A percentile compares a stretch with the other conserved stretches of the same genome.
phyloP scores from a whole-genome alignment of 306 rosid genomes.

The Rosa persica region DNA sequence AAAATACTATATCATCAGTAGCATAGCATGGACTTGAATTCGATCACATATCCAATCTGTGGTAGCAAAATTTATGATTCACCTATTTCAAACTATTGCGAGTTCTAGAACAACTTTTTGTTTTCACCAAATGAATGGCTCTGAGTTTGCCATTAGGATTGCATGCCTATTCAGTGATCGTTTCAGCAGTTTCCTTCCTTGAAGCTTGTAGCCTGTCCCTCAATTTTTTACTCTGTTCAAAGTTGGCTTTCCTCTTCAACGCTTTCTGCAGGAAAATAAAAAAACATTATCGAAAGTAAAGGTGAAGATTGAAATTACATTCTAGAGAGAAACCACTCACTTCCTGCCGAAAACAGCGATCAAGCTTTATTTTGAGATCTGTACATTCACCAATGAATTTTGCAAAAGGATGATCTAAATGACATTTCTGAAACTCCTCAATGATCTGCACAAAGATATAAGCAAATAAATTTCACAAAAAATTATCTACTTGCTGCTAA shows the following conservation, averaged over 20 bases:
- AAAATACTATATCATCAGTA: too few relatives aligned
- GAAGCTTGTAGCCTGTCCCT: constrained; percentile 63
- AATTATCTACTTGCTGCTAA: neutral
- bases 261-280: constrained; percentile 61
- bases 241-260: constrained; percentile 88
- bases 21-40: neutral
- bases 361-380: constrained; percentile 81
- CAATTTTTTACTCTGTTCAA: constrained; percentile 80
- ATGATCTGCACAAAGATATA: constrained; percentile 47
- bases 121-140: neutral
- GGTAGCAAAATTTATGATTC: neutral
- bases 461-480: neutral
- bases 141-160: neutral
- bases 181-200: constrained; percentile 66
- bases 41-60: neutral
- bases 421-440: constrained; percentile 83
- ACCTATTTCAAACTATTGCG: neutral
- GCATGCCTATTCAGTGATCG: constrained; percentile 35
- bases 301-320: neutral
- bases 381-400: constrained; percentile 93
- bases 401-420: constrained; percentile 66
- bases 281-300: neutral
- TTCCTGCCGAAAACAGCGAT: constrained; percentile 87
- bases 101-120: neutral
- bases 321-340: constrained; percentile 40